These are phyloP conservation scores for Tulasnella sp. DNA, from an alignment of 768 basidiomycete genomes.

Conservation along the genomic window DNA sequence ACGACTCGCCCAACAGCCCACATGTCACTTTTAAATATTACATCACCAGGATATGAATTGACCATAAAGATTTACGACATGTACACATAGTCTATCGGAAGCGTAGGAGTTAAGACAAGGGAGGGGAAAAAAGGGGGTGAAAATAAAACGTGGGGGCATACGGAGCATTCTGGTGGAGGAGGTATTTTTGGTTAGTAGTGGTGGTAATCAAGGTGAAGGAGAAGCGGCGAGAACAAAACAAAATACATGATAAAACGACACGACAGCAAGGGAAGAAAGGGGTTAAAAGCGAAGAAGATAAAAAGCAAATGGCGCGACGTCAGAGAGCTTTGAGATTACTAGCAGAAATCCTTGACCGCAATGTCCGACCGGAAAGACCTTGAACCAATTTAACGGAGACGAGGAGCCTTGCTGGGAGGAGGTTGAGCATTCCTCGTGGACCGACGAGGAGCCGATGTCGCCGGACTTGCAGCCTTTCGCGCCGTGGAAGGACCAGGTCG, in stretches of 20 bases:
- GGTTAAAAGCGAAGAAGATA: not conserved
- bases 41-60: not conserved
- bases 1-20: no score
- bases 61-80: not conserved
- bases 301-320: not conserved
- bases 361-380: no score
- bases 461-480: not conserved
- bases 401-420: not conserved
- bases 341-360: not conserved
- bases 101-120: not conserved
- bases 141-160: not conserved
- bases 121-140: not conserved
- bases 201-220: not conserved
- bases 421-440: not conserved
- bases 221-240: not conserved
- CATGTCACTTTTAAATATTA: no score
- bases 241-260: not conserved
- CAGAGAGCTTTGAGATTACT: not conserved
- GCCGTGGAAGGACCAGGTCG: constrained; percentile 8
- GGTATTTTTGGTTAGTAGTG: not conserved
- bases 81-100: not conserved
- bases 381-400: not conserved
- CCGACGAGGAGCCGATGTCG: not conserved
- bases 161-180: not conserved
- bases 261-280: not conserved